These are phyloP conservation scores for Aspergillus piperis DNA, from an alignment of 2,329 filamentous ascomycete species.

Conservation along the genomic window DNA sequence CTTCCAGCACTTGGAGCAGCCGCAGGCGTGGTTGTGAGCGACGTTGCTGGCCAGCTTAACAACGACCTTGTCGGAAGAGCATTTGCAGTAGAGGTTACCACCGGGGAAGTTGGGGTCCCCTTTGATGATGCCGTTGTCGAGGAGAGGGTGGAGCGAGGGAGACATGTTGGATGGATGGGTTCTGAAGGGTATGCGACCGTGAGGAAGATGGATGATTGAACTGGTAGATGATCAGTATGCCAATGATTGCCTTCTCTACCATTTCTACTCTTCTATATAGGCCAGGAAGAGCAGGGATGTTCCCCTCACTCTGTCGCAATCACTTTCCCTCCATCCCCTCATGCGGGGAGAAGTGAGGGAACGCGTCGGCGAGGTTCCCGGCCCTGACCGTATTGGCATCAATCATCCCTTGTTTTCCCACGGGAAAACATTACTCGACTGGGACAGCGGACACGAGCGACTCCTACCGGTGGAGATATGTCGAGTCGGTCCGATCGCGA, in stretches of 20 bases:
- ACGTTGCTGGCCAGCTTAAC: slow-evolving; percentile 61
- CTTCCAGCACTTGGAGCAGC: slow-evolving; percentile 74
- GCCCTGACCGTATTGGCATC: neutral
- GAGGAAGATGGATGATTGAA: no score
- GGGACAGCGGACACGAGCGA: neutral
- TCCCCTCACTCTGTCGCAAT: neutral
- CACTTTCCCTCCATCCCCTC: neutral
- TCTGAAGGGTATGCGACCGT: neutral
- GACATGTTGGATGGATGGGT: slow-evolving; percentile 5
- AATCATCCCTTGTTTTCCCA: neutral
- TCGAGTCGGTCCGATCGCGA: neutral
- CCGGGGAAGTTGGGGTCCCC: slow-evolving; percentile 58
- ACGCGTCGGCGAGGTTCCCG: neutral
- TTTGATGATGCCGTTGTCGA: slow-evolving; percentile 63
- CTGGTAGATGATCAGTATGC: neutral
- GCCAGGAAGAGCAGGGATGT: neutral
- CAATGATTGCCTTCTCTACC: no score
- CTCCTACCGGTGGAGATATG: neutral
- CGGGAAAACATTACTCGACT: neutral
- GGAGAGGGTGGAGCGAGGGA: slow-evolving; percentile 59
- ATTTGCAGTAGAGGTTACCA: slow-evolving; percentile 64
- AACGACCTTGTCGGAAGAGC: slow-evolving; percentile 57
- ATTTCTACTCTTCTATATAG: neutral
- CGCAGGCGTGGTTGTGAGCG: slow-evolving; percentile 69
- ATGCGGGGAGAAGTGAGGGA: neutral